phyloP scores from a whole-genome alignment of 2,329 filamentous ascomycete species.

The Cadophora sp. region DNA sequence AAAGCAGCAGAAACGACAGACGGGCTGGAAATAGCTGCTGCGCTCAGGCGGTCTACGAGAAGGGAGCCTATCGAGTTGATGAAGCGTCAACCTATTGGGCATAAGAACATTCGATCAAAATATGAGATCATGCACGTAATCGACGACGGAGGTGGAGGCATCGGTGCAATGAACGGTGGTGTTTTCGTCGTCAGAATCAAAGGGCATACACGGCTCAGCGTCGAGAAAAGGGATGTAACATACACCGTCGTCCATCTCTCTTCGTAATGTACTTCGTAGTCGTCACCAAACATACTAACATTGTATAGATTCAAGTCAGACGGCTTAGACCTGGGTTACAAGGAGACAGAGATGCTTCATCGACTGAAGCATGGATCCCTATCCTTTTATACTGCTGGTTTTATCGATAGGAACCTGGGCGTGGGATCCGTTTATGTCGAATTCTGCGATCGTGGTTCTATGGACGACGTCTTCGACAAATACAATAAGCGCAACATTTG shows the following conservation, averaged over 20 bases:
- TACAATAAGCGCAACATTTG: conserved; percentile 23
- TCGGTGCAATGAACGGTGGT: conserved; percentile 42
- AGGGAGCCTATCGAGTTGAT: conserved; percentile 6
- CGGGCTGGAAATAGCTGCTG: conserved; percentile 16
- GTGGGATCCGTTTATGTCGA: conserved; percentile 39
- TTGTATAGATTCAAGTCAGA: conserved; percentile 16
- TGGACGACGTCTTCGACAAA: conserved; percentile 34
- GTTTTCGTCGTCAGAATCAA: conserved; percentile 37
- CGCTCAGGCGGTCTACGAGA: conserved; percentile 4
- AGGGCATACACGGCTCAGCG: conserved; percentile 12
- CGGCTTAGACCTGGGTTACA: conserved; percentile 4
- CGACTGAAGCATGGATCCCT: conserved; percentile 34
- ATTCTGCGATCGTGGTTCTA: conserved; percentile 40
- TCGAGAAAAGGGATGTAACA: conserved; percentile 28
- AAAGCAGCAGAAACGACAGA: conserved; percentile 18
- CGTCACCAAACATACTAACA: not conserved
- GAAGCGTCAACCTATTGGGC: conserved; percentile 21
- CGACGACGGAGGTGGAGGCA: conserved; percentile 32
- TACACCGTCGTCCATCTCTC: not conserved
- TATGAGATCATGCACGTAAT: conserved; percentile 38
- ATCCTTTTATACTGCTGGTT: conserved; percentile 33
- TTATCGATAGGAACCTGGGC: conserved; percentile 24
- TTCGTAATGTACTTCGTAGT: not conserved
- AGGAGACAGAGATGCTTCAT: conserved; percentile 37
- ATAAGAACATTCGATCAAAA: conserved; percentile 26